Percentiles rank a stretch among this genome's conserved stretches.
These are phyloP conservation scores for Pseudotulostoma volvatum DNA, from an alignment of 495 filamentous ascomycete species.

Conservation along the genomic window DNA sequence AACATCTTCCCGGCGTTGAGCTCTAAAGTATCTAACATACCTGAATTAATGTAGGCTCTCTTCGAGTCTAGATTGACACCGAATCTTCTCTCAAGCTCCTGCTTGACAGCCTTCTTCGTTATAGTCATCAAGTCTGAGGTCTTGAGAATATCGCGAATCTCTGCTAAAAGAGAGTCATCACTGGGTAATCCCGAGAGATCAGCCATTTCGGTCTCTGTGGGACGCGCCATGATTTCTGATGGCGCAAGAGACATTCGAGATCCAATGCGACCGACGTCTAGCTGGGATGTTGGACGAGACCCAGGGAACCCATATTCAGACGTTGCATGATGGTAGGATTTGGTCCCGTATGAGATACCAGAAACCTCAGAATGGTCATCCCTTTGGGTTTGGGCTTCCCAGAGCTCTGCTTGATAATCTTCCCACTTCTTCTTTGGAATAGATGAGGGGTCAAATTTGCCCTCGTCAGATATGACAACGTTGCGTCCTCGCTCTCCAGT, in stretches of 20 bases:
- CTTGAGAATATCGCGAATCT: constrained; percentile 84
- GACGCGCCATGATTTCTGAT: constrained; percentile 52
- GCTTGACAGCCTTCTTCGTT: constrained; percentile 96
- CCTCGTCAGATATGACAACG: constrained; percentile 89
- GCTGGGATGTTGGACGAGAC: constrained; percentile 58
- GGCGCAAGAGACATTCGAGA: constrained; percentile 70
- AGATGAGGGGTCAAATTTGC: constrained; percentile 85
- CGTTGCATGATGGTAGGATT: constrained; percentile 46
- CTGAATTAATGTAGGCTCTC: constrained; percentile 84
- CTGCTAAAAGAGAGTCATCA: constrained; percentile 79
- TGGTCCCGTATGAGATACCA: constrained; percentile 82
- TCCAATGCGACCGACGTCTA: constrained; percentile 40
- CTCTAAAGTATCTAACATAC: constrained; percentile 32
- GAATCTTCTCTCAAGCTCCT: constrained; percentile 80
- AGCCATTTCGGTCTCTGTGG: constrained; percentile 45
- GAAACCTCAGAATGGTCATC: constrained; percentile 88
- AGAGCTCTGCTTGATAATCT: constrained; percentile 94
- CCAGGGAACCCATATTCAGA: constrained; percentile 33
- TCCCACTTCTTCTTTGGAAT: constrained; percentile 99
- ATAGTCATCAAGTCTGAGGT: constrained; percentile 92
- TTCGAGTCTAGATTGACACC: constrained; percentile 62
- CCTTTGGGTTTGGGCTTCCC: constrained; percentile 66
- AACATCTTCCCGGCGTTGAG: background rate
- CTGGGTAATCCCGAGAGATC: constrained; percentile 56
- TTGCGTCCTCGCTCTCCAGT: constrained; percentile 91